Base-by-base conservation (phyloP, 2,329 filamentous ascomycete genomes). In the Dothideomycetes sp. region DNA sequence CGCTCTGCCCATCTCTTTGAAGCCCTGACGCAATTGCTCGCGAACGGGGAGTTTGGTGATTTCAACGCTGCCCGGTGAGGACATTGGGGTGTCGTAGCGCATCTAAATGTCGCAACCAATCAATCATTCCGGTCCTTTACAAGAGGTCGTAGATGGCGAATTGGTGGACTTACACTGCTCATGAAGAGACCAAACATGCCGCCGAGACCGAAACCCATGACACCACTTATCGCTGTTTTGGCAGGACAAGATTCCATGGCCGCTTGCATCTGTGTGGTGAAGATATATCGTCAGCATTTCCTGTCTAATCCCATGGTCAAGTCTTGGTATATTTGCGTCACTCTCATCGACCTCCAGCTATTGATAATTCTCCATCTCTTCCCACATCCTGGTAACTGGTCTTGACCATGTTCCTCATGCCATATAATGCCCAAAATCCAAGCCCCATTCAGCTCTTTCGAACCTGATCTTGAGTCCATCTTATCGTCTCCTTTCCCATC, bases 121-220 rank as follows among this genome's bases (percentile, higher is more conserved):
- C 4, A 11, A n/a, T n/a, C n/a, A n/a, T n/a, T n/a, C n/a, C n/a
- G n/a, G n/a, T n/a, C n/a, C n/a, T n/a, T n/a, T n/a, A n/a, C n/a
- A n/a, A n/a, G n/a, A n/a, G n/a, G n/a, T n/a, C n/a, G n/a, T n/a
- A n/a, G n/a, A n/a, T n/a, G 3, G 9, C 7, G 14, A 19, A 11
- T 16, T 9, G 9, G 17, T 11, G 14, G 22, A 69, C 81, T 47
- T 78, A 94, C 86, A 55, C 84, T 91, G 44, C 88, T 86, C 89
- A 96, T 98, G 70, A 98, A 98, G 54, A 96, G 74, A 51, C 91
- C 91, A 52, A 98, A 98, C 32, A 93, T 70, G 54, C 87, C 91
- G 47, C 91, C 91, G 49, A 98, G 80, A 29, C 81, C 91, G 54
- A 95, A 95, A 12, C 91, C 91, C 77, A 93, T 93, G 17, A 82